phyloP scores from a whole-genome alignment of 2,329 filamentous ascomycete species.

The Pestalotiopsis fici region DNA sequence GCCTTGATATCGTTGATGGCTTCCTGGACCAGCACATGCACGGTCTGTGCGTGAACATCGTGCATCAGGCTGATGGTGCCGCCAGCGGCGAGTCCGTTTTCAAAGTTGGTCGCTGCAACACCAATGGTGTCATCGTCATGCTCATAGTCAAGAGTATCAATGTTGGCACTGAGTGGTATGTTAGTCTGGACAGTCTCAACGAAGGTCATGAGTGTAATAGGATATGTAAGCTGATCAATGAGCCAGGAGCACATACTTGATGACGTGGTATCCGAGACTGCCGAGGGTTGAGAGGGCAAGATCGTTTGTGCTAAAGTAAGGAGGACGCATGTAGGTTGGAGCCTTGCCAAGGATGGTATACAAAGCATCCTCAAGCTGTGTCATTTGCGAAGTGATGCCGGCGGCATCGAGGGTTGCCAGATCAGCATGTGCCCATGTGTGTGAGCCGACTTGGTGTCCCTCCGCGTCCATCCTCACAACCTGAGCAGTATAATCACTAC shows the following conservation, averaged over 20 bases:
- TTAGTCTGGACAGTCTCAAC: background rate
- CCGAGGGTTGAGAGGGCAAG: conserved; percentile 35
- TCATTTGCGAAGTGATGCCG: conserved; percentile 41
- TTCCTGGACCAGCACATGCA: conserved; percentile 27
- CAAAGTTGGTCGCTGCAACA: conserved; percentile 31
- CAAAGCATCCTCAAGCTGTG: conserved; percentile 47
- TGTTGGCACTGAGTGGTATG: conserved; percentile 30
- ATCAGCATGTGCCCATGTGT: conserved; percentile 52
- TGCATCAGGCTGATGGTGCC: conserved; percentile 35
- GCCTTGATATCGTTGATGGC: conserved; percentile 26
- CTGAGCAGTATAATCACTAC: conserved; percentile 19
- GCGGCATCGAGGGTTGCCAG: conserved; percentile 37
- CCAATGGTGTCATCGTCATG: conserved; percentile 30
- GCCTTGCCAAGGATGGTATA: conserved; percentile 47
- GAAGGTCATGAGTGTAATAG: no score
- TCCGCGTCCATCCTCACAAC: conserved; percentile 33
- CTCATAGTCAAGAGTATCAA: conserved; percentile 47
- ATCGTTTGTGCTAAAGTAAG: conserved; percentile 41
- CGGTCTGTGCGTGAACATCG: conserved; percentile 37
- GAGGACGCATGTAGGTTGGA: conserved; percentile 50
- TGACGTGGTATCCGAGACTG: conserved; percentile 48
- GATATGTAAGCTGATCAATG: no score
- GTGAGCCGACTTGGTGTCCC: conserved; percentile 52
- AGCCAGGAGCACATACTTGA: conserved; percentile 25
- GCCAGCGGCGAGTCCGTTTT: conserved; percentile 28